Base-by-base conservation (phyloP, 768 basidiomycete genomes). In the Pleurotus tuoliensis region DNA sequence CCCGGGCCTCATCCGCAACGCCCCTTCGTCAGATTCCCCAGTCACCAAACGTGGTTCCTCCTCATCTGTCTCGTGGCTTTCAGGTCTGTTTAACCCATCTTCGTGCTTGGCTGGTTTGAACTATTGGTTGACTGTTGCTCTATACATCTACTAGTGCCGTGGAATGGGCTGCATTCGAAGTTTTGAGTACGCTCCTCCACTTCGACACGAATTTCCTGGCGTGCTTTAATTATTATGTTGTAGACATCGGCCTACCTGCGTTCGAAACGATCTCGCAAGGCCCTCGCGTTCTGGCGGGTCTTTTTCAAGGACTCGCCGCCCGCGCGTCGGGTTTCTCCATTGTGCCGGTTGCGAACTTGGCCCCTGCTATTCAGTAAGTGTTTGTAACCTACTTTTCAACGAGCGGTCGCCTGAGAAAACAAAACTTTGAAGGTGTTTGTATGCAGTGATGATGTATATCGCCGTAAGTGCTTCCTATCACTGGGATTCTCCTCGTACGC, bases 401-500 rank as follows among this genome's bases (percentile, higher is more conserved):
- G 3, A 11, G 8, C 30, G 9, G 8, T 34, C 30, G 0, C 8
- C 30, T 34, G 8, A 34, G 30, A 0, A 34, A 9, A 0, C 0
- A 9, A 11, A 34, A 9, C 8, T 2, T 34, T 34, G 9, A 48
- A 85, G 84, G 59, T 84, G 90, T 40, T 65, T 90, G 1, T 89
- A 88, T 62, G 77, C 88, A 5, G 80, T 90, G 57, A 86, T 93
- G 87, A 92, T 90, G 88, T 85, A 83, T 58, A 83, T 84, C 52
- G 79, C 81, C 30, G 74, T 83, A 61, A 66, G 79, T 70, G 51
- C 44, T 59, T 34, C 59, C 58, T 37, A 60, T 49, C 24, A 58
- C 62, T 16, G 8, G 24, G 24, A 1, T 24, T 5, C 24, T 3
- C 22, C 22, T 24, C 24, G 24, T 5, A 24, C 24, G 24, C 24